Evolutionary conservation across 768 basidiomycete genomes (phyloP), one percentile per base, ranked within the genome.

Genomic region (Pholiota conissans): DNA sequence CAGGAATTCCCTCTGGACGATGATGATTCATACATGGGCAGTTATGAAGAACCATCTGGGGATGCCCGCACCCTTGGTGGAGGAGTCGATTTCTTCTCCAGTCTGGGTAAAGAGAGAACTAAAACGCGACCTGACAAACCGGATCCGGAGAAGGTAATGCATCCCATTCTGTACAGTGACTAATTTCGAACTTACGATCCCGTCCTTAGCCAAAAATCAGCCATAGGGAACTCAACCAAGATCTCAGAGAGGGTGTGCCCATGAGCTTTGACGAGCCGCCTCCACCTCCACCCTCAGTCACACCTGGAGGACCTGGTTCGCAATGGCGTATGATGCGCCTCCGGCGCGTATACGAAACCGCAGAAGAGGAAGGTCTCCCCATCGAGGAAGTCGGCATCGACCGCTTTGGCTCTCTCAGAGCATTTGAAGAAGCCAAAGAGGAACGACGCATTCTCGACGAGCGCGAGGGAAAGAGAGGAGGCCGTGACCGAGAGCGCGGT

Each of bases 311-410:
- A 1, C 90, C 95, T 4, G 96, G 96, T 10, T 93, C 93, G 2
- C 87, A 86, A 67, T 99, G 97, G 96, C 87, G 97, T 14, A 98
- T 98, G 97, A 94, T 92, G 87, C 93, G 95, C 64, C 83, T 99
- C 0, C 84, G 87, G 37, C 82, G 91, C 14, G 89, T 93, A 0
- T 95, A 93, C 67, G 96, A 98, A 69, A 83, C 90, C 2, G 93
- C 91, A 0, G 87, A 93, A 57, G 95, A 98, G 66, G 93, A 95
- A 70, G 82, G 84, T 5, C 73, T 78, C 4, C 67, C 85, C 0
- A 69, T 93, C 10, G 88, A 92, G 62, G 83, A 94, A 57, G 83
- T 98, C 28, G 96, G 90, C 0, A 62, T 91, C 11, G 96, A 98
- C 58, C 84, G 95, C 5, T 98, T 97, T 65, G 93, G 91, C 3